Evolutionary conservation across 78 protist species (phyloP), one percentile per base, ranked within the genome.

Genomic region (Monosiga brevicollis): DNA sequence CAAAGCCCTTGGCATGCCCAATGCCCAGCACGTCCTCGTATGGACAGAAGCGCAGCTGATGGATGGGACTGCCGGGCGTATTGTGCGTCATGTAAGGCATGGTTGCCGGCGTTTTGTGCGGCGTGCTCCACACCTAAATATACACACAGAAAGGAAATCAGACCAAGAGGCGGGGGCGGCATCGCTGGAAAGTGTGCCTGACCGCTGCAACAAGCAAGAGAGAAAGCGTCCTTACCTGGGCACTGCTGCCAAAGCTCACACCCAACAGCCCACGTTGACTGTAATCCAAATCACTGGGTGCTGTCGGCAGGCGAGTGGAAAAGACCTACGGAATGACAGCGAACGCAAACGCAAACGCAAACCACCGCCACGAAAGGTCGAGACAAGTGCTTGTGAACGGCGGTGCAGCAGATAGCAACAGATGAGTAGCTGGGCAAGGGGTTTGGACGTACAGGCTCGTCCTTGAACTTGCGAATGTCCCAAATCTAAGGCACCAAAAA

Each of bases 1-100:
- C 62, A 42, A 89, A 22, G 42, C 97, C 97, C 34, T 3, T 37
- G 0, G 80, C 70, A 55, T 91, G 94, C 1, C 96, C 96, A 40
- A 93, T 24, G 41, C 97, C 99, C 2, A 98, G 87, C 38, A 95
- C 78, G 73, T 98, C 99, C 78, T 97, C 99, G 79, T 78, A 94
- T n/a, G 99, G 99, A 80, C 94, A 85, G 86, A 96, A 97, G 38
- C 73, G 62, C n/a, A 93, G 78, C 23, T 42, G n/a, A 36, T 26
- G 38, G 26, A 83, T 89, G 0, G 20, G 0, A 10, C 80, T 36
- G 11, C 76, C 43, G 25, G 75, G 55, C 0, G 55, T 3, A 3
- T 38, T 35, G 43, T 94, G 90, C 9, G 39, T n/a, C 80, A 95
- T 43, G 83, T 95, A 94, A 23, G 97, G 87, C 36, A 43, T 24